phyloP scores from a whole-genome alignment of 352 stramenopile genomes.

The Phytopythium mirpurense region DNA sequence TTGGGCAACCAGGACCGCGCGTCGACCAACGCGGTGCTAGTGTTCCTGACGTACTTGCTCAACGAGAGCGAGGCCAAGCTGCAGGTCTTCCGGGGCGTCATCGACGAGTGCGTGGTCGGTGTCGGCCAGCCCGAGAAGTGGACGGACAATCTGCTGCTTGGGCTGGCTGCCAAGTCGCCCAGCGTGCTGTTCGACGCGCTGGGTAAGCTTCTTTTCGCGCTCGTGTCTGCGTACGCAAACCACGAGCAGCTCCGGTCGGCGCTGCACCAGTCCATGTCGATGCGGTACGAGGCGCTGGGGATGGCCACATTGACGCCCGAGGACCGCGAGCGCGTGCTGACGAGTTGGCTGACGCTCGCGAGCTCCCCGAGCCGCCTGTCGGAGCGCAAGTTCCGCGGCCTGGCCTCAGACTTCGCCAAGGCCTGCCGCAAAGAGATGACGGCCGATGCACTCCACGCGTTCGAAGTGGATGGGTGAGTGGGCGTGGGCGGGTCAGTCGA shows the following conservation, averaged over 20 bases:
- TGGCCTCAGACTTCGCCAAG: constrained; percentile 69
- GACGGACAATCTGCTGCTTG: constrained; percentile 38
- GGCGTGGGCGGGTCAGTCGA: neutral
- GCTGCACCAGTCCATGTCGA: constrained; percentile 26
- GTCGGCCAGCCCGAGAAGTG: constrained; percentile 40
- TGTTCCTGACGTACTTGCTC: constrained; percentile 60
- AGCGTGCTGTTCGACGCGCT: constrained; percentile 56
- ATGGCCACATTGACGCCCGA: constrained; percentile 26
- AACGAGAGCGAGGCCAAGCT: constrained; percentile 51
- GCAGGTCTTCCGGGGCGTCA: constrained; percentile 27
- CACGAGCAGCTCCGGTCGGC: constrained; percentile 25
- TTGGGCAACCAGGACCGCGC: constrained; percentile 58
- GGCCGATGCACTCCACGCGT: constrained; percentile 41
- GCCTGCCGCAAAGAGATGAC: constrained; percentile 68
- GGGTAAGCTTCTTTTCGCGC: constrained; percentile 42
- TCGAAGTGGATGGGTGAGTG: constrained; percentile 31
- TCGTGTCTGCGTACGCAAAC: constrained; percentile 36
- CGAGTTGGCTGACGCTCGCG: constrained; percentile 52
- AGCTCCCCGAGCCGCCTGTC: constrained; percentile 42
- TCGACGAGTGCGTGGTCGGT: constrained; percentile 40
- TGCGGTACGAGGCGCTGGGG: constrained; percentile 30
- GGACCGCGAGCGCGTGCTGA: constrained; percentile 49
- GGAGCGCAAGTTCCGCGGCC: constrained; percentile 50
- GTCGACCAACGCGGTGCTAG: constrained; percentile 62
- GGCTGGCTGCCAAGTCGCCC: constrained; percentile 45